These are phyloP conservation scores for Dioscorea alata DNA, from an alignment of 106 monocot species.

Conservation along the genomic window DNA sequence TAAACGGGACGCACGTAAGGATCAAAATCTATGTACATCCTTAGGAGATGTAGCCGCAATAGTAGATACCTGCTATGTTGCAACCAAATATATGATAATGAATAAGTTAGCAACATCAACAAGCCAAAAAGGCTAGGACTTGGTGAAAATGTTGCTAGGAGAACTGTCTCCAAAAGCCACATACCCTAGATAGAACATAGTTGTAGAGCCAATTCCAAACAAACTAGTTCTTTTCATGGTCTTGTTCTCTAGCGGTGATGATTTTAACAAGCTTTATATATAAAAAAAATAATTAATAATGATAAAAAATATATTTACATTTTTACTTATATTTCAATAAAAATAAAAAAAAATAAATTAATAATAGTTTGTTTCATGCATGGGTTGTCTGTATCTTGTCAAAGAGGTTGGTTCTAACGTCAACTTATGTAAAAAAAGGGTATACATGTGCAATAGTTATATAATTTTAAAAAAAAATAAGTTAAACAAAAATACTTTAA, in stretches of 20 bases:
- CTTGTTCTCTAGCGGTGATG: constrained; percentile 48
- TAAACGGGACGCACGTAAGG: too few species aligned
- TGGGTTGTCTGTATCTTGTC: too few species aligned
- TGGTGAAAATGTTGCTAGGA: constrained; percentile 59
- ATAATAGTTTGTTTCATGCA: too few species aligned
- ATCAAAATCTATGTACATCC: too few species aligned
- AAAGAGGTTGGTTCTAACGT: too few species aligned
- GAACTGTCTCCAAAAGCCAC: constrained; percentile 51
- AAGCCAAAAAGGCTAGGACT: constrained; percentile 67
- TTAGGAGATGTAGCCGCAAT: not conserved
- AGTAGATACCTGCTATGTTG: constrained; percentile 56
- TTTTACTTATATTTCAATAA: too few species aligned
- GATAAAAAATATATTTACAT: too few species aligned
- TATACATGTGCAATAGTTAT: too few species aligned
- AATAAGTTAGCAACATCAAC: constrained; percentile 65
- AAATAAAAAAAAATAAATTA: too few species aligned
- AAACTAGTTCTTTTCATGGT: constrained; percentile 54
- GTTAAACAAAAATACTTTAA: too few species aligned
- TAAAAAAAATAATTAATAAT: not conserved
- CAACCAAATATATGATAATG: constrained; percentile 52
- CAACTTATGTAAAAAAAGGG: too few species aligned
- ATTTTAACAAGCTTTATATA: constrained; percentile 49
- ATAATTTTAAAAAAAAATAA: too few species aligned
- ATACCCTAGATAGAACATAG: constrained; percentile 60
- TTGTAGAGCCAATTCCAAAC: constrained; percentile 40